Conservation (phyloP, 768 basidiomycete species). For the Lactifluus volemus region DNA sequence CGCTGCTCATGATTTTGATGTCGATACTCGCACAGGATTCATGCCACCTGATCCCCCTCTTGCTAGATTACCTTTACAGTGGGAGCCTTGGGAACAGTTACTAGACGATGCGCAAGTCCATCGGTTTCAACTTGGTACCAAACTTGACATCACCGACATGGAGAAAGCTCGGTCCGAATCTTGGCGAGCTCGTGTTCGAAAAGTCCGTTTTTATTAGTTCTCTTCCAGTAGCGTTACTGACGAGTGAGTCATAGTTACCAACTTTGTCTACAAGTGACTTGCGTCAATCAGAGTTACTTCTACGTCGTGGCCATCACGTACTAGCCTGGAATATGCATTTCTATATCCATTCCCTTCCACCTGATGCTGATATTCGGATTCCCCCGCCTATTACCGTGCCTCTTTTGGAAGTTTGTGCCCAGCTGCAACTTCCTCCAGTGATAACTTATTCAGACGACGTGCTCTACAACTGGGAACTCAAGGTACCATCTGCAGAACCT, state of each 20-base stretch:
- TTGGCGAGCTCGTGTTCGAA: conserved; percentile 36
- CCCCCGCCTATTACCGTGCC: conserved; percentile 68
- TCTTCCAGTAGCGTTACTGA: not conserved
- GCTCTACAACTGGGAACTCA: conserved; percentile 69
- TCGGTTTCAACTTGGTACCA: conserved; percentile 47
- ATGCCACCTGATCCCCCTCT: conserved; percentile 76
- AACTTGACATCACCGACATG: conserved; percentile 22
- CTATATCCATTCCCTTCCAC: conserved; percentile 40
- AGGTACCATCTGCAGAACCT: conserved; percentile 20
- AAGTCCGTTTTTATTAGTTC: conserved; percentile 25
- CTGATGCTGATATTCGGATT: conserved; percentile 40
- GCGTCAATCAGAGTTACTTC: conserved; percentile 33
- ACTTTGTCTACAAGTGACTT: conserved; percentile 31
- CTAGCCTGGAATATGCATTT: conserved; percentile 48
- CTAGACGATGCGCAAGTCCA: conserved; percentile 42
- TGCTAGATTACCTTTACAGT: conserved; percentile 47
- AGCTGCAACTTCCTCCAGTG: conserved; percentile 77
- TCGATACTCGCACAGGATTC: conserved; percentile 86
- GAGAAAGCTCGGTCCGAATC: conserved; percentile 29
- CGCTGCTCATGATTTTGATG: conserved; percentile 58
- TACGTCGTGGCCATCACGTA: conserved; percentile 48
- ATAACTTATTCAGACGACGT: conserved; percentile 90
- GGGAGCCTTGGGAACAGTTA: conserved; percentile 64
- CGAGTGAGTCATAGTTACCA: conserved; percentile 30
- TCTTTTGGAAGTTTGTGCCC: conserved; percentile 55